Evolutionary conservation across 1,139 yeast genomes (phyloP), one percentile per base, ranked within the genome.

Genomic region (Yamadazyma siamensis): DNA sequence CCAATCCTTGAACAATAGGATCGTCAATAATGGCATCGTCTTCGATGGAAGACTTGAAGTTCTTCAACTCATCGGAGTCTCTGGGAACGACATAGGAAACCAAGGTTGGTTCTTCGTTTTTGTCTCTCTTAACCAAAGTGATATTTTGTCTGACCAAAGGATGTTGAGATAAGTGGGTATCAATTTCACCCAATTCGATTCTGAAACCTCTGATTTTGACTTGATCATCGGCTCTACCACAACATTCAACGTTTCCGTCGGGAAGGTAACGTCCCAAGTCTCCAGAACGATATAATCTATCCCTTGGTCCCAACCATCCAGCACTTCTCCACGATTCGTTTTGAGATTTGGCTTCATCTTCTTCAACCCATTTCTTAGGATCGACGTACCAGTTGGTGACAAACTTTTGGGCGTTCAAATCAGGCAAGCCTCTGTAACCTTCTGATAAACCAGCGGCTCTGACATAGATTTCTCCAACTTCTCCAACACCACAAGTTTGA

Each of bases 181-280:
- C 97, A 50, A 94, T 94, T 61, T 94, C 99, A 42, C 99, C 98
- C 35, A 94, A 70, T 61, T 94, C 98, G 44, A 94, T 94, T 65
- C 99, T 79, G 75, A 94, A 94, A 2, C 99, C 99, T 64, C 98
- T 80, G 43, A 94, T 91, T 61, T 94, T 94, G 40, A 94, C 96
- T 61, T 94, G 99, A 56, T 91, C 97, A 62, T 94, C 99, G 18
- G 98, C 98, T 58, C 99, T 79, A 36, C 99, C 99, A 56, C 95
- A 83, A 59, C 97, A 91, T 65, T 91, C 99, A 43, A 94, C 91
- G 60, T 91, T 86, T 37, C 98, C 98, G 50, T 88, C 96, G 5
- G 98, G 96, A 36, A 89, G 66, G 56, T 91, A 94, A 46, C 98
- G 79, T 31, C 99, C 99, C 47, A 91, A 70, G 60, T 94, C 99